Evolutionary conservation across 345 rosid genomes (phyloP).

Genomic region (Linum lewisii): DNA sequence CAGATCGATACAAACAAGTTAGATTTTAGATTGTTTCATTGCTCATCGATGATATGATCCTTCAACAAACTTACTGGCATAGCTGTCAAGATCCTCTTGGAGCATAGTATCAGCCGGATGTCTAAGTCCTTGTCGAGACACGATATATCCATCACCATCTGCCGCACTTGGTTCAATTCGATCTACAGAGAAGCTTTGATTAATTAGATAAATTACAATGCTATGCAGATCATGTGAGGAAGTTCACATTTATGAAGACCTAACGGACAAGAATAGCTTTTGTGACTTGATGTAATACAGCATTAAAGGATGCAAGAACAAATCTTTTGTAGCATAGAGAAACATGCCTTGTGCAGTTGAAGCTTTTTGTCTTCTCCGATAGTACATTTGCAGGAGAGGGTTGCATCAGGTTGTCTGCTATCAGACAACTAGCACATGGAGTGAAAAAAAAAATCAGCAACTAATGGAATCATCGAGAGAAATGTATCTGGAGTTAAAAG

Average conservation of each 20-base stretch:
- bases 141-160: constrained; percentile 46
- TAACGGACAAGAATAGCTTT: too few species aligned
- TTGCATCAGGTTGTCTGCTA: constrained; percentile 16
- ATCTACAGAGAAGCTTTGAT: constrained; percentile 23
- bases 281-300: too few species aligned
- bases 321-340: neutral
- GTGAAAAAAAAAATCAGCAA: constrained; percentile 6
- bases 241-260: too few species aligned
- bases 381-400: constrained; percentile 45
- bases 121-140: constrained; percentile 56
- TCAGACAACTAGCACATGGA: constrained; percentile 34
- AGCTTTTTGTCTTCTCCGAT: constrained; percentile 36
- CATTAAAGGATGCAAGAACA: neutral
- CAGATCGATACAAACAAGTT: neutral
- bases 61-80: constrained; percentile 31
- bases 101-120: constrained; percentile 47
- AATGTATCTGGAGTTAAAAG: neutral
- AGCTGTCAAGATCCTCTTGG: constrained; percentile 32
- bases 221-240: neutral
- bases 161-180: constrained; percentile 34
- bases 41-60: neutral
- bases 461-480: neutral
- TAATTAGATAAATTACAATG: neutral
- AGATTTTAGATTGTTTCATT: neutral
- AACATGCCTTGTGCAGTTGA: constrained; percentile 46